Base-by-base conservation (phyloP, 345 rosid species). In the Ceriops zippeliana region DNA sequence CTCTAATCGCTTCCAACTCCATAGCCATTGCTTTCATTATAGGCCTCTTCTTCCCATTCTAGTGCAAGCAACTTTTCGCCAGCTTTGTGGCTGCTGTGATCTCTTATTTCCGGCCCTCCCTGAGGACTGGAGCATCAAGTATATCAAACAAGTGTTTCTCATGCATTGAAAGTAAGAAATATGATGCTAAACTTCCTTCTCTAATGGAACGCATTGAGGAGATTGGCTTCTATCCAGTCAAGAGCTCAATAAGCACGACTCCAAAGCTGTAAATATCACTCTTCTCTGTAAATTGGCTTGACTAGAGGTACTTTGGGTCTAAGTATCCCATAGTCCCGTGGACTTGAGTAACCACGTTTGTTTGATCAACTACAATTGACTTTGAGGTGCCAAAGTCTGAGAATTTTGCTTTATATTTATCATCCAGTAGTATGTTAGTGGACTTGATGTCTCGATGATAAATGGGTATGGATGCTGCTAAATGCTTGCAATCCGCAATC, bases 41-140 rank as follows among this genome's bases (percentile, higher is more conserved):
- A 8, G 70, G 61, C 6, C 70, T 66, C 5, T 21, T 66, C 16
- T 35, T 53, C 30, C 70, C 21, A 16, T 66, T 53, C 49, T n/a
- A 52, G 31, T 34, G 21, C 11, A 66, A 24, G n/a, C 70, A 21
- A 32, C 31, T 22, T n/a, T 32, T 66, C 34, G 52, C 70, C 0
- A 66, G n/a, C 46, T 53, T 52, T 15, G 31, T 61, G 2, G 53
- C 61, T 11, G 32, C 61, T 15, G 15, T 21, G 5, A 34, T 54
- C 35, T 52, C 70, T 21, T 54, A 34, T 53, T 52, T 15, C 2
- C 1, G 4, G 5, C 61, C 70, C 30, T 66, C 51, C 47, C 32
- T 53, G 9, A 28, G 8, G 1, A 53, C 52, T 16, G 27, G 70
- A 66, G 35, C 30, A 54, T 52, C 70, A 31, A 66, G 51, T 10